Conservation (phyloP, 495 filamentous ascomycete species). For the Penicillium daleae region DNA sequence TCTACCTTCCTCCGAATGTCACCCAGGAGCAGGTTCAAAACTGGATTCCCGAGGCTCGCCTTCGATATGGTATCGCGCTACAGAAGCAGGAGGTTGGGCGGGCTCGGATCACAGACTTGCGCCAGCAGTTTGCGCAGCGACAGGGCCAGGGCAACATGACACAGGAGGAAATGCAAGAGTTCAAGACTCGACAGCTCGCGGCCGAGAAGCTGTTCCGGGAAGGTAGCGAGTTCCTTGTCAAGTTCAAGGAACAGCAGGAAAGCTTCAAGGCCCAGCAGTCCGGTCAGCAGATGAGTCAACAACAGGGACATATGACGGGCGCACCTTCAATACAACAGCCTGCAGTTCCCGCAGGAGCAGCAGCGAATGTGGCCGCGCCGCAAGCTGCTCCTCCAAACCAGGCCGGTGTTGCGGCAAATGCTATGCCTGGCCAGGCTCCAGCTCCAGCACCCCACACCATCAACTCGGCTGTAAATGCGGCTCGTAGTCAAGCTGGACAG, state of each 20-base stretch:
- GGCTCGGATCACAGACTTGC: constrained; percentile 42
- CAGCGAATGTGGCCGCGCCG: constrained; percentile 23
- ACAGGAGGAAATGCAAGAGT: constrained; percentile 48
- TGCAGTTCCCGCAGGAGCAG: constrained; percentile 13
- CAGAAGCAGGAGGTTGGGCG: constrained; percentile 57
- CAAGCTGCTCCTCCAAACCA: constrained; percentile 29
- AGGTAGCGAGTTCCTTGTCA: constrained; percentile 48
- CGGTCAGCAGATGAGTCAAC: constrained; percentile 40
- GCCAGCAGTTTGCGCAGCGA: constrained; percentile 42
- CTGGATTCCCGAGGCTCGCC: constrained; percentile 56
- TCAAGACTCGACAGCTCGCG: constrained; percentile 46
- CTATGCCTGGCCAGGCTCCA: constrained; percentile 43
- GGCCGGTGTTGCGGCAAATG: constrained; percentile 27
- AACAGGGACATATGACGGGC: constrained; percentile 20
- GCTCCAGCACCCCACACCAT: constrained; percentile 55
- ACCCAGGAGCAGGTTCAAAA: constrained; percentile 50
- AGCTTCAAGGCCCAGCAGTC: constrained; percentile 49
- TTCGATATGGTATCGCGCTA: constrained; percentile 55
- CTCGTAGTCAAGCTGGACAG: constrained; percentile 49
- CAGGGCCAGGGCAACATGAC: constrained; percentile 44
- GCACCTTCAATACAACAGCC: constrained; percentile 21
- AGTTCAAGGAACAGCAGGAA: constrained; percentile 55
- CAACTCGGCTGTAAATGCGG: constrained; percentile 57
- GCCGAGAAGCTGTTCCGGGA: constrained; percentile 52
- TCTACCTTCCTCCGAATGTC: constrained; percentile 53